These are phyloP conservation scores for Lasiodiplodia theobromae DNA, from an alignment of 2,329 filamentous ascomycete genomes.

Conservation along the genomic window DNA sequence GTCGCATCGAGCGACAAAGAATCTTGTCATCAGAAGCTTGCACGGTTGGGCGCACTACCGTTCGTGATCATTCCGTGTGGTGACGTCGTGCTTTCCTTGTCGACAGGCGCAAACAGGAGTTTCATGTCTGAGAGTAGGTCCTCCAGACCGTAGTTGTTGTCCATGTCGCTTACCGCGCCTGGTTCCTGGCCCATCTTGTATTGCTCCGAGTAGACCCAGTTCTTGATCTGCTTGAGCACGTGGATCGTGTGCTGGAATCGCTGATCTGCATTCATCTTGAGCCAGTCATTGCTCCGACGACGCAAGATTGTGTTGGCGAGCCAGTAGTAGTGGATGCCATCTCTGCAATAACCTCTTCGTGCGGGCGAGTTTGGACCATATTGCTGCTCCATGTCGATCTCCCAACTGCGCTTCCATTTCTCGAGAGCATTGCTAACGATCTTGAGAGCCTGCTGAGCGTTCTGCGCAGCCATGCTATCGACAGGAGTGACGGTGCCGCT, in stretches of 20 bases:
- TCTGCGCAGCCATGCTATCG: slow-evolving; percentile 53
- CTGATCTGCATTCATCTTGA: slow-evolving; percentile 62
- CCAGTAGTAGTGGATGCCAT: slow-evolving; percentile 77
- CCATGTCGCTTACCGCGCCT: slow-evolving; percentile 72
- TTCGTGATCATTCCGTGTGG: slow-evolving; percentile 3
- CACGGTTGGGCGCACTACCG: neutral
- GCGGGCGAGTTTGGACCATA: slow-evolving; percentile 55
- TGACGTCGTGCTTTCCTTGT: slow-evolving; percentile 37
- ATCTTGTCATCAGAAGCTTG: slow-evolving; percentile 23
- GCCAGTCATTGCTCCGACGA: slow-evolving; percentile 57
- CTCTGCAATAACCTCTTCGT: slow-evolving; percentile 70
- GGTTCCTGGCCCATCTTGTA: slow-evolving; percentile 70
- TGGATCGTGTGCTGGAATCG: slow-evolving; percentile 68
- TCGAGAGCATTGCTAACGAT: slow-evolving; percentile 63
- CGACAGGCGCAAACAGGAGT: slow-evolving; percentile 69
- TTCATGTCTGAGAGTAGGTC: slow-evolving; percentile 75
- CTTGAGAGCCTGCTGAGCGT: slow-evolving; percentile 56
- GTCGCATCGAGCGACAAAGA: slow-evolving; percentile 16
- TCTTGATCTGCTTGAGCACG: slow-evolving; percentile 65
- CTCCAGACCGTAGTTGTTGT: slow-evolving; percentile 69
- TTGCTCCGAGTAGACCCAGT: slow-evolving; percentile 69
- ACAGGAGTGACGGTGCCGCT: slow-evolving; percentile 54
- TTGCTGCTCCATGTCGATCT: slow-evolving; percentile 71
- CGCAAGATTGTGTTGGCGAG: slow-evolving; percentile 61
- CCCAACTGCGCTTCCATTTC: slow-evolving; percentile 77